Conservation (phyloP, 2,329 filamentous ascomycete species). For the Thermoascus crustaceus region DNA sequence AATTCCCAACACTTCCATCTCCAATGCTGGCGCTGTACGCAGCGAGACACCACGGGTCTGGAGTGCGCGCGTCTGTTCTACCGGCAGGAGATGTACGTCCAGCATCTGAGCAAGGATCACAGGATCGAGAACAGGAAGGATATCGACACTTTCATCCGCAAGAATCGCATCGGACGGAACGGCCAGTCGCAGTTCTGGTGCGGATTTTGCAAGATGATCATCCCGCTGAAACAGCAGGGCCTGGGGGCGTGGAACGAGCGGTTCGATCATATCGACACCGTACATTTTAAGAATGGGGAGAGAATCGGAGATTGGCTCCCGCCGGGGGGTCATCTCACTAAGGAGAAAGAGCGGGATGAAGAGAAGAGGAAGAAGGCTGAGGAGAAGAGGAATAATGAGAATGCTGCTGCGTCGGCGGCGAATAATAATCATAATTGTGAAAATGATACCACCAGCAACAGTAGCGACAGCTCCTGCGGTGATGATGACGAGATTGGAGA, state of each 20-base stretch:
- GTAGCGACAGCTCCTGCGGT: neutral
- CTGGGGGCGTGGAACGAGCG: slow-evolving; percentile 52
- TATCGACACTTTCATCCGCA: slow-evolving; percentile 33
- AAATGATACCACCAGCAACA: slow-evolving; percentile 1
- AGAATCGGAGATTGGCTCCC: slow-evolving; percentile 27
- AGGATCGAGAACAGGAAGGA: slow-evolving; percentile 21
- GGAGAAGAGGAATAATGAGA: slow-evolving; percentile 2
- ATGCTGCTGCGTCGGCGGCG: too few species aligned
- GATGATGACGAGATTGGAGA: neutral
- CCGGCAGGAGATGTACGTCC: slow-evolving; percentile 50
- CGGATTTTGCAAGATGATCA: slow-evolving; percentile 62
- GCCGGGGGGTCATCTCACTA: slow-evolving; percentile 17
- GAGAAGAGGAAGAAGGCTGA: slow-evolving; percentile 6
- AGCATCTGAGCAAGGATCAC: slow-evolving; percentile 53
- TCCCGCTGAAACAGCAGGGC: slow-evolving; percentile 45
- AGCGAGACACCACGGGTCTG: slow-evolving; percentile 20
- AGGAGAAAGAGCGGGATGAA: slow-evolving; percentile 11
- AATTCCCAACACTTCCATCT: slow-evolving; percentile 65
- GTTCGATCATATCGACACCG: slow-evolving; percentile 65
- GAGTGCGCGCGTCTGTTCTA: slow-evolving; percentile 54
- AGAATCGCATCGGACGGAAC: slow-evolving; percentile 56
- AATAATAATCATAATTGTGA: slow-evolving; percentile 9
- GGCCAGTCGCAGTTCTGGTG: slow-evolving; percentile 71
- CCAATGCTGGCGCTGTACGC: slow-evolving; percentile 64
- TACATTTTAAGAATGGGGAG: slow-evolving; percentile 35